phyloP scores from a whole-genome alignment of 768 basidiomycete genomes.

The Mycena amicta region DNA sequence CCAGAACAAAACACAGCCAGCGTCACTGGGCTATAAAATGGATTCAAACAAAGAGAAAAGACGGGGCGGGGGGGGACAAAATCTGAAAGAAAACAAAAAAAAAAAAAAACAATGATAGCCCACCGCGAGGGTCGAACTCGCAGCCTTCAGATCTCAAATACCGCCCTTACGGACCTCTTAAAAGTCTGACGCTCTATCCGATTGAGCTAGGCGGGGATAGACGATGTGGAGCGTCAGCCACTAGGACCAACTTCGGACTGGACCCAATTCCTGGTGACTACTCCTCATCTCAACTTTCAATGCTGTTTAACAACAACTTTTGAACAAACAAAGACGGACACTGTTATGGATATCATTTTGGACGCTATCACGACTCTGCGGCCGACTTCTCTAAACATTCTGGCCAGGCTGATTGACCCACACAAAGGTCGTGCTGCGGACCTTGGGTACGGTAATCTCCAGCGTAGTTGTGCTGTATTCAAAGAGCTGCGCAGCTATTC shows the following conservation, averaged over 20 bases:
- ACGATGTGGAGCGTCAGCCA: background rate
- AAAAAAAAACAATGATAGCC: slow-evolving; percentile 40
- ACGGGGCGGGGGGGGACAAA: no score
- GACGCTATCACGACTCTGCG: no score
- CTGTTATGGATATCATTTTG: no score
- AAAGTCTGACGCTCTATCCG: slow-evolving; percentile 70
- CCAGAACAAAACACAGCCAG: background rate
- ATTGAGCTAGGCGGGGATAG: slow-evolving; percentile 61
- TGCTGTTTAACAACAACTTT: no score
- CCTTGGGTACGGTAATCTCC: slow-evolving; percentile 9
- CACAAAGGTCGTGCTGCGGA: slow-evolving; percentile 12
- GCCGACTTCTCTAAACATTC: slow-evolving; percentile 10
- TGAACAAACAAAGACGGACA: no score
- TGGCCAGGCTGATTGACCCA: slow-evolving; percentile 15
- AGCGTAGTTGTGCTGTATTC: slow-evolving; percentile 14
- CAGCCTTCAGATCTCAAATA: slow-evolving; percentile 68
- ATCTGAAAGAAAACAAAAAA: background rate
- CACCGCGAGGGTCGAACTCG: slow-evolving; percentile 87
- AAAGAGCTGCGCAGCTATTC: slow-evolving; percentile 14
- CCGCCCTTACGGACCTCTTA: slow-evolving; percentile 25
- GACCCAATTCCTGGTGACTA: no score
- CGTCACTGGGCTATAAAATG: no score
- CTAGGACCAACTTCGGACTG: no score
- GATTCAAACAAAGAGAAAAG: no score
- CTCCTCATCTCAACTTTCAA: no score